These are phyloP conservation scores for Trichomonas vaginalis DNA, from an alignment of 208 protist species.

Conservation along the genomic window DNA sequence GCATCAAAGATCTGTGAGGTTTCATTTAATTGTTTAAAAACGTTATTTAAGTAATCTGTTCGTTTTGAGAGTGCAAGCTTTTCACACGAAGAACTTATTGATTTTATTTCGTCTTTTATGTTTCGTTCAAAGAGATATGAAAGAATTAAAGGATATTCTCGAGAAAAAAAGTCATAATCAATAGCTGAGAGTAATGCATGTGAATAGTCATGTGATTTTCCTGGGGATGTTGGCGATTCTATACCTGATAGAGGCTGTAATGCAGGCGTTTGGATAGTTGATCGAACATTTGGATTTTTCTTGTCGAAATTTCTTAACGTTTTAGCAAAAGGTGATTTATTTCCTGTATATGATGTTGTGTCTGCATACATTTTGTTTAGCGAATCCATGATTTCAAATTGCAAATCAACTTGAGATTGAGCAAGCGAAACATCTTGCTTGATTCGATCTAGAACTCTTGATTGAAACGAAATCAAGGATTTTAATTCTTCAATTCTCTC, in stretches of 20 bases:
- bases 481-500: not conserved
- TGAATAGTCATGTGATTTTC: not conserved
- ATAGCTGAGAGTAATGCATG: not conserved
- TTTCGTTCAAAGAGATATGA: not conserved
- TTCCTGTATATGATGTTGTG: not conserved
- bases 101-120: not conserved
- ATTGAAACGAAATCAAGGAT: not conserved
- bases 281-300: not conserved
- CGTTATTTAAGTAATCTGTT: not conserved
- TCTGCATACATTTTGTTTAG: not conserved
- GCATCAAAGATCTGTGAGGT: not conserved
- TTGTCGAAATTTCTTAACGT: not conserved
- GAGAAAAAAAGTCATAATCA: not conserved
- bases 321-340: not conserved
- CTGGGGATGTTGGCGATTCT: not conserved
- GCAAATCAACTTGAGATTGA: not conserved
- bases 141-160: not conserved
- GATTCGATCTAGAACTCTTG: not conserved
- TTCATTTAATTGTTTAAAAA: not conserved
- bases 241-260: not conserved
- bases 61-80: not conserved
- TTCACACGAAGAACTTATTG: not conserved
- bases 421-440: not conserved
- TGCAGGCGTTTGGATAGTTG: not conserved
- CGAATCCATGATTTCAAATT: not conserved